Conservation (phyloP, 495 filamentous ascomycete species). For the Cudoniella acicularis region DNA sequence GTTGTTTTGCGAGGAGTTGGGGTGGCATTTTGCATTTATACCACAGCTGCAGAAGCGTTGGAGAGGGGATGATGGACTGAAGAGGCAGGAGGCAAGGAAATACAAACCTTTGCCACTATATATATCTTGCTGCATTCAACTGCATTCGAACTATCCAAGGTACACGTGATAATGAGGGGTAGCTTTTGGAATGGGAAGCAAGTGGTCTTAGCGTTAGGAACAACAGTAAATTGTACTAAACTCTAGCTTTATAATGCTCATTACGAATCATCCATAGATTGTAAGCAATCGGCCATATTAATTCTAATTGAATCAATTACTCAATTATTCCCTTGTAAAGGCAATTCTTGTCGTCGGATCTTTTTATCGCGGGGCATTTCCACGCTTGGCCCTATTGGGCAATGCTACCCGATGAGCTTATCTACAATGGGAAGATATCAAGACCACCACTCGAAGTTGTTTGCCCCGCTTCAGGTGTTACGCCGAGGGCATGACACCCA, state of each 20-base stretch:
- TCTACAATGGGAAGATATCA: neutral
- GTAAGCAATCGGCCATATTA: neutral
- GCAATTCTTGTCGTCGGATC: neutral
- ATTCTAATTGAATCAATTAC: neutral
- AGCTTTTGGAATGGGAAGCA: constrained; percentile 1
- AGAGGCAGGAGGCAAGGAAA: neutral
- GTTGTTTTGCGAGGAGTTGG: neutral
- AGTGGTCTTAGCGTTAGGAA: no score
- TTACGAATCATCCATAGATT: neutral
- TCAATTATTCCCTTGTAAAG: neutral
- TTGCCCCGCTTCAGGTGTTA: neutral
- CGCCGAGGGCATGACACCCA: neutral
- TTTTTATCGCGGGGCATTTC: neutral
- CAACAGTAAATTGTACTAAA: no score
- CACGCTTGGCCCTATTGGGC: neutral
- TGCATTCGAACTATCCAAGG: neutral
- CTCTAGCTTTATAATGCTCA: neutral
- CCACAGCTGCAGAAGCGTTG: neutral
- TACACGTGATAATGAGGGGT: constrained; percentile 16
- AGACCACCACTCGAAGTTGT: neutral
- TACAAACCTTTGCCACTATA: constrained; percentile 2
- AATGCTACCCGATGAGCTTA: neutral
- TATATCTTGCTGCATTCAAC: no score
- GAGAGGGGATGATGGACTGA: neutral
- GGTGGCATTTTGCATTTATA: constrained; percentile 12